Evolutionary conservation across 768 basidiomycete species (phyloP).

Genomic region (Boletus coccyginus): DNA sequence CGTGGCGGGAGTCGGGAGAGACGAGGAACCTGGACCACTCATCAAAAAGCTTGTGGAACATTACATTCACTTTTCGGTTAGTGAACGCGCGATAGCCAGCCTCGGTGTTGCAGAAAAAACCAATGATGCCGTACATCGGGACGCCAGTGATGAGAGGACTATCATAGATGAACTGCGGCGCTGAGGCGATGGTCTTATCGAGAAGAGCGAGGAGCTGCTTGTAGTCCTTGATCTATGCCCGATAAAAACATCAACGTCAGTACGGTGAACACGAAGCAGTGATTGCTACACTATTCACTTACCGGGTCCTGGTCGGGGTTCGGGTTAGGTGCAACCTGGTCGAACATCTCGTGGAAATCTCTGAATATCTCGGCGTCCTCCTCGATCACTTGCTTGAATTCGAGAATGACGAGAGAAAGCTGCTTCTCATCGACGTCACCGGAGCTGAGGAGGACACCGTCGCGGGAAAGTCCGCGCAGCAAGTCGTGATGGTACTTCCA

Average conservation of each 20-base stretch:
- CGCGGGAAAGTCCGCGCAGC: conserved; percentile 23
- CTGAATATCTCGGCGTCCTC: conserved; percentile 18
- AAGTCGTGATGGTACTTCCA: conserved; percentile 16
- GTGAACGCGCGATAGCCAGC: conserved; percentile 23
- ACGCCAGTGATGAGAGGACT: conserved; percentile 19
- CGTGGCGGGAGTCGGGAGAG: conserved; percentile 40
- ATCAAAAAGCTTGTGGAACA: conserved; percentile 47
- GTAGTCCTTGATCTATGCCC: neutral
- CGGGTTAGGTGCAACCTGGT: conserved; percentile 3
- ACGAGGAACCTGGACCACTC: conserved; percentile 49
- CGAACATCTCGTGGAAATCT: conserved; percentile 27
- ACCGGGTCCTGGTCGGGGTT: neutral
- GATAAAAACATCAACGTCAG: neutral
- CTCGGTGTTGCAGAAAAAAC: conserved; percentile 19
- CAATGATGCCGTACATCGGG: conserved; percentile 19
- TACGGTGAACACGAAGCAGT: too few relatives aligned
- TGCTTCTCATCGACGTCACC: conserved; percentile 6
- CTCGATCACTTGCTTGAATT: conserved; percentile 26
- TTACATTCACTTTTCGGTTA: conserved; percentile 42
- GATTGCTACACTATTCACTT: neutral
- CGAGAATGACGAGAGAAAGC: conserved; percentile 14
- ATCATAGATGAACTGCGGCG: conserved; percentile 6
- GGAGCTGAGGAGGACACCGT: conserved; percentile 6
- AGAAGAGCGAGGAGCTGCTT: conserved; percentile 8
- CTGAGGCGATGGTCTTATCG: conserved; percentile 6